Conservation (phyloP, 352 stramenopile species). For the Pythium phragmiticola region DNA sequence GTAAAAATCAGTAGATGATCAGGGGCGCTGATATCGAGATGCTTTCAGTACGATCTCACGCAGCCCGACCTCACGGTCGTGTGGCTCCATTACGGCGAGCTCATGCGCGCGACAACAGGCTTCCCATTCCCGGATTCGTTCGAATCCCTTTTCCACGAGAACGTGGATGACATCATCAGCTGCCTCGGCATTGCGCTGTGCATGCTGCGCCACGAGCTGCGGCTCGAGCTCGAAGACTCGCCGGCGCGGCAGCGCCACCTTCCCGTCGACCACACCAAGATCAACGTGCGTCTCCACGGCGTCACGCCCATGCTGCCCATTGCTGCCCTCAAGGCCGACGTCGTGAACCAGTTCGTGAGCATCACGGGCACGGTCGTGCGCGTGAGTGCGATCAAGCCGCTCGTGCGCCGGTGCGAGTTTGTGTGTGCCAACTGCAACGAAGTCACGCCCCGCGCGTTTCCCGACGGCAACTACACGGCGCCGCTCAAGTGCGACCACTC, state of each 20-base stretch:
- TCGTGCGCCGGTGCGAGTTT: constrained; percentile 65
- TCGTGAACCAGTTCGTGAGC: constrained; percentile 52
- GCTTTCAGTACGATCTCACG: constrained; percentile 29
- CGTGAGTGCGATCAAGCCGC: constrained; percentile 56
- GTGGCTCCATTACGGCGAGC: constrained; percentile 31
- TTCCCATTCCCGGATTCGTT: constrained; percentile 31
- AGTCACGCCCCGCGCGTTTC: constrained; percentile 40
- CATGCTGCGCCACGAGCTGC: constrained; percentile 33
- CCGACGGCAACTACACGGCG: constrained; percentile 57
- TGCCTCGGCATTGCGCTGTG: constrained; percentile 41
- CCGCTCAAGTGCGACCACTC: constrained; percentile 43
- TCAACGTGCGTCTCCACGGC: constrained; percentile 43
- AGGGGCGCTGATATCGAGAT: too few relatives aligned
- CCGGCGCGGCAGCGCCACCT: constrained; percentile 26
- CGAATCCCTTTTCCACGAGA: constrained; percentile 30
- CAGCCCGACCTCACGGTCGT: constrained; percentile 28
- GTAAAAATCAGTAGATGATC: too few relatives aligned
- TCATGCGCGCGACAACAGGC: constrained; percentile 27
- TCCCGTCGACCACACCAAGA: constrained; percentile 34
- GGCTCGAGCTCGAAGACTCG: constrained; percentile 33
- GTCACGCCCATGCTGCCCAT: constrained; percentile 47
- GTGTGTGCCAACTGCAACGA: constrained; percentile 50
- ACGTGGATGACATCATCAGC: constrained; percentile 29
- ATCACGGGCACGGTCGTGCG: constrained; percentile 53
- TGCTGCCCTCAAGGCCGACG: constrained; percentile 45